Base-by-base conservation (phyloP, 176 grass and related monocot species). In the Carex littledalei region DNA sequence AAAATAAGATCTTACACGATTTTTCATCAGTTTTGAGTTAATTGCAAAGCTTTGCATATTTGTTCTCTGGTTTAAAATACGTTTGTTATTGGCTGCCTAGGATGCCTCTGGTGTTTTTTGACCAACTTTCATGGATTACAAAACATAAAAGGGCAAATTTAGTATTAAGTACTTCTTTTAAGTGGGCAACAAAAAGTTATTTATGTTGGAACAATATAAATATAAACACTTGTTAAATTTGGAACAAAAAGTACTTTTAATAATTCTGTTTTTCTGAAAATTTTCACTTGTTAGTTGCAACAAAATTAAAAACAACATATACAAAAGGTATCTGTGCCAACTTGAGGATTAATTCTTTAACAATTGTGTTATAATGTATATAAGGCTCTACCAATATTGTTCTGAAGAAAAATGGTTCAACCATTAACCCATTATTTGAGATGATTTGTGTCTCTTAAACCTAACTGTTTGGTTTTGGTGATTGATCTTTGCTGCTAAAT, bases 401-500 rank as follows among this genome's bases (percentile, higher is more conserved):
- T 41, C 29, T 15, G 35, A 63, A 65, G 10, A 41, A 45, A 61
- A 63, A 49, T 65, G 61, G 6, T 45, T 45, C 20, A 35, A 37
- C 16, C 31, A 81, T 50, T n/a, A 72, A 63, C 37, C 31, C 29
- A 81, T 61, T 39, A 45, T 89, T 77, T 53, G 67, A 56, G 6
- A 45, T 79, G 60, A 39, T 87, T 84, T 67, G 69, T 39, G 15
- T 70, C 39, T 62, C 63, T 78, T 12, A 57, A 35, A 53, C 55
- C 72, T 80, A n/a, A 62, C 61, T 88, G 79, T 50, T 80, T 73
- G 58, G 9, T 17, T 37, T 57, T 76, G 65, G 57, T 41, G 34
- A 43, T 70, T 31, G 10, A 18, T 60, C 17, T 60, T 60, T 60
- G 47, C 45, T 31, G 12, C 3, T 84, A 37, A 65, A 60, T 88